Evolutionary conservation across 805 yeast species (phyloP).

Genomic region (Maudiozyma pseudohumilis): DNA sequence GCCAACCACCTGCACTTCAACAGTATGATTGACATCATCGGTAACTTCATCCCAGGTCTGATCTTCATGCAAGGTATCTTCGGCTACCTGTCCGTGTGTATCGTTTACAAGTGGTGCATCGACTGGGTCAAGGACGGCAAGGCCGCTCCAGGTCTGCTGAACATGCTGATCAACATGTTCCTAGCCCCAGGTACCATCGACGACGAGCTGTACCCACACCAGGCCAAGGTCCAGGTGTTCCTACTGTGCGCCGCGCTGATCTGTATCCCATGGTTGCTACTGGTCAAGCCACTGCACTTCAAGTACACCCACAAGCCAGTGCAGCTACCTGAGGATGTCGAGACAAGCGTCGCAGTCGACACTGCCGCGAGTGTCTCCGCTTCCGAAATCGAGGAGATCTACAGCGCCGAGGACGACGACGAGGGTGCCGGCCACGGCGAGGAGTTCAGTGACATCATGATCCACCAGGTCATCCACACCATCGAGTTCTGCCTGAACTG

Average conservation of each 20-base stretch:
- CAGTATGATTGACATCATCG: conserved; percentile 54
- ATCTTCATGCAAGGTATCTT: conserved; percentile 68
- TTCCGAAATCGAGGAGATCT: conserved; percentile 33
- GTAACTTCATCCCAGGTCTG: conserved; percentile 65
- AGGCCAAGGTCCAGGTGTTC: conserved; percentile 48
- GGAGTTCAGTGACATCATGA: conserved; percentile 59
- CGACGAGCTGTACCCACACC: conserved; percentile 57
- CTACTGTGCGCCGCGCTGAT: conserved; percentile 49
- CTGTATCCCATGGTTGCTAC: conserved; percentile 67
- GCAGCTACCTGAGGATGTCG: conserved; percentile 14
- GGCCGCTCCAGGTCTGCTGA: conserved; percentile 63
- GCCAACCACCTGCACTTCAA: conserved; percentile 51
- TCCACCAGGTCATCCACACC: conserved; percentile 73
- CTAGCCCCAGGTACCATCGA: conserved; percentile 62
- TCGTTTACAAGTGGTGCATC: conserved; percentile 63
- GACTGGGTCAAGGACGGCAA: conserved; percentile 56
- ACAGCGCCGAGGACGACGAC: conserved; percentile 32
- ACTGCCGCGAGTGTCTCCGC: conserved; percentile 18
- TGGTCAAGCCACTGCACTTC: conserved; percentile 51
- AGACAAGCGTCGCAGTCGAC: conserved; percentile 1
- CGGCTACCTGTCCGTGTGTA: conserved; percentile 58
- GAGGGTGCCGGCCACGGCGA: conserved; percentile 35
- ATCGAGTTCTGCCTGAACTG: conserved; percentile 73
- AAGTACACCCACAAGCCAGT: conserved; percentile 30
- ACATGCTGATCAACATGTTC: conserved; percentile 70